Base-by-base conservation (phyloP, 148 eudicot species). In the Rhododendron mucronatum region DNA sequence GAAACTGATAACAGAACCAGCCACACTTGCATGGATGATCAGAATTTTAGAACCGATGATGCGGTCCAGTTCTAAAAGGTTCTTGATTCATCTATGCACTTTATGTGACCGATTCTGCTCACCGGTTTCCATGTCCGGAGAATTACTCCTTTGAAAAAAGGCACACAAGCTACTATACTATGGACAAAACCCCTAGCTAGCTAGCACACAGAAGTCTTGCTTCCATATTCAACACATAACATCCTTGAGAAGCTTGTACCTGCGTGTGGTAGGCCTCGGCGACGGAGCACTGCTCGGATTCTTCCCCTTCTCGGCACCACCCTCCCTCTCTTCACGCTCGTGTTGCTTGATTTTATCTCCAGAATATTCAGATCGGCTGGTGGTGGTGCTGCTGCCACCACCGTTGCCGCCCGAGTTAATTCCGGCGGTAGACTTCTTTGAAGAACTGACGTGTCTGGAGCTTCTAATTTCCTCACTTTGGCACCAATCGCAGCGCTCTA, bases 211-310 rank as follows among this genome's bases (percentile, higher is more conserved):
- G 0, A 71, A 71, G 3, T 13, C 41, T 71, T 71, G 30, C 39
- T 48, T 75, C 13, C 2, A 21, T 26, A 16, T 23, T 82, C 61
- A 89, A 82, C 91, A 89, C 89, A 89, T 89, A 55, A 89, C 91
- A 89, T 91, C 92, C 91, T 91, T 91, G 86, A 91, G 92, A 78
- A 91, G 92, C 90, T 91, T 91, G 90, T 91, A 91, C 91, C 92
- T 84, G 63, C 94, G 89, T 12, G 92, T 78, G 59, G 87, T 50
- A 30, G 91, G 85, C 75, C 92, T 83, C 1, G 94, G 94, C 12
- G 94, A 90, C 14, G 92, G 90, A 28, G 76, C 65, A 10, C 90
- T 86, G 63, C 48, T 57, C 1, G 89, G 84, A 18, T 41, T 83
- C 48, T 88, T 91, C 12, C 84, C 89, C 88, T 88, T 90, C 50